phyloP scores from a whole-genome alignment of 805 yeast species.

The Yamadazyma ubonensis region DNA sequence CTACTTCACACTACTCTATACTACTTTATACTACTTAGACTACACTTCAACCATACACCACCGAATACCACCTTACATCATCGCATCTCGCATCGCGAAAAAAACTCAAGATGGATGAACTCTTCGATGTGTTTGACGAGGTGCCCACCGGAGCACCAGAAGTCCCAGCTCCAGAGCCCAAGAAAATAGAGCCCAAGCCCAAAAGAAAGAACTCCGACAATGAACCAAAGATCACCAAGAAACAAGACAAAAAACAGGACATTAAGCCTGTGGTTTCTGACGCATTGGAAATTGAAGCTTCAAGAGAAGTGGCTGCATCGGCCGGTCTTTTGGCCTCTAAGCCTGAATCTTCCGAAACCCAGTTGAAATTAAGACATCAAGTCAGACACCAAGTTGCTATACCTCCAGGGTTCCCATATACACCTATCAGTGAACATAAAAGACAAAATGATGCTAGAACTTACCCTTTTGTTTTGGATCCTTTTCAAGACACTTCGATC shows the following conservation, averaged over 20 bases:
- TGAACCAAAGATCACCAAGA: conserved; percentile 16
- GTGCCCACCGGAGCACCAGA: conserved; percentile 40
- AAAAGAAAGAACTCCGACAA: conserved; percentile 4
- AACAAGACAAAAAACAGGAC: conserved; percentile 32
- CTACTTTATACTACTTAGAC: neutral
- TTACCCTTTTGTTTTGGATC: conserved; percentile 91
- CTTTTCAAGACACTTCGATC: conserved; percentile 95
- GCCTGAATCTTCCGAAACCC: conserved; percentile 10
- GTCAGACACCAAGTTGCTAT: conserved; percentile 97
- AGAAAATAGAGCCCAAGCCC: conserved; percentile 6
- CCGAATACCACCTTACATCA: no score
- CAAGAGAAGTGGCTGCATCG: conserved; percentile 83
- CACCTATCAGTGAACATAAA: conserved; percentile 85
- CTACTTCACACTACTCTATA: neutral
- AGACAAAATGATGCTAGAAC: conserved; percentile 77
- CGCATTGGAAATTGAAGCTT: conserved; percentile 83
- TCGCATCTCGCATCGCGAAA: conserved; percentile 6
- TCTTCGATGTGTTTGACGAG: conserved; percentile 63
- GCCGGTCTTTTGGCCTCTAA: conserved; percentile 55
- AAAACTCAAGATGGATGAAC: conserved; percentile 38
- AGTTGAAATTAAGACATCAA: conserved; percentile 79
- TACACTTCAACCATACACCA: no score
- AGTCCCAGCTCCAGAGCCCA: conserved; percentile 21
- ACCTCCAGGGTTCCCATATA: conserved; percentile 87
- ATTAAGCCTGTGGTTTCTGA: conserved; percentile 80